Evolutionary conservation across 345 rosid genomes (phyloP).

Genomic region (Reutealis trisperma): DNA sequence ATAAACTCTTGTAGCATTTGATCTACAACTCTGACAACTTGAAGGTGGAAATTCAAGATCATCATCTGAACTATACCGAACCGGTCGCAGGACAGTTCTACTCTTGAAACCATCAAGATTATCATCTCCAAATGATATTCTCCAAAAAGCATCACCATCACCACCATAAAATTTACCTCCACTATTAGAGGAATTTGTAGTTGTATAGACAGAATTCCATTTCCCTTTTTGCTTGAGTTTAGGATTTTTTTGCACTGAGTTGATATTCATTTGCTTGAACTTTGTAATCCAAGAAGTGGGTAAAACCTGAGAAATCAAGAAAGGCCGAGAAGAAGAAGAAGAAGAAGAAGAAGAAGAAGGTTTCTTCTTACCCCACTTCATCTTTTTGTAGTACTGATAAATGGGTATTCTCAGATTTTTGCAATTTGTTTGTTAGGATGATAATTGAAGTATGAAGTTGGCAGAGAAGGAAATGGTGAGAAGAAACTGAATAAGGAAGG

Average conservation of each 20-base stretch:
- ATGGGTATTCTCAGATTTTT: background rate
- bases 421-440: background rate
- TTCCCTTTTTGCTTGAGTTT: constrained; percentile 36
- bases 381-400: constrained; percentile 20
- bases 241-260: constrained; percentile 17
- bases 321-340: constrained; percentile 37
- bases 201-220: constrained; percentile 30
- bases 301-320: constrained; percentile 48
- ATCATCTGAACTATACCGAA: constrained; percentile 35
- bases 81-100: constrained; percentile 18
- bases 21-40: constrained; percentile 34
- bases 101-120: constrained; percentile 26
- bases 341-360: constrained; percentile 33
- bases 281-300: constrained; percentile 62
- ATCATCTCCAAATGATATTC: constrained; percentile 52
- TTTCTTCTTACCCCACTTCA: constrained; percentile 73
- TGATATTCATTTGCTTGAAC: constrained; percentile 54
- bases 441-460: background rate
- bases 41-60: constrained; percentile 28
- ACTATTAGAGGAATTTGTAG: constrained; percentile 20
- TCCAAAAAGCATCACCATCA: constrained; percentile 59
- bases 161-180: constrained; percentile 43
- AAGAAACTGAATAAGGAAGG: constrained; percentile 27
- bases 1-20: constrained; percentile 25
- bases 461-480: background rate